Conservation (phyloP, 208 protist genomes). For the Balamuthia mandrillaris region DNA sequence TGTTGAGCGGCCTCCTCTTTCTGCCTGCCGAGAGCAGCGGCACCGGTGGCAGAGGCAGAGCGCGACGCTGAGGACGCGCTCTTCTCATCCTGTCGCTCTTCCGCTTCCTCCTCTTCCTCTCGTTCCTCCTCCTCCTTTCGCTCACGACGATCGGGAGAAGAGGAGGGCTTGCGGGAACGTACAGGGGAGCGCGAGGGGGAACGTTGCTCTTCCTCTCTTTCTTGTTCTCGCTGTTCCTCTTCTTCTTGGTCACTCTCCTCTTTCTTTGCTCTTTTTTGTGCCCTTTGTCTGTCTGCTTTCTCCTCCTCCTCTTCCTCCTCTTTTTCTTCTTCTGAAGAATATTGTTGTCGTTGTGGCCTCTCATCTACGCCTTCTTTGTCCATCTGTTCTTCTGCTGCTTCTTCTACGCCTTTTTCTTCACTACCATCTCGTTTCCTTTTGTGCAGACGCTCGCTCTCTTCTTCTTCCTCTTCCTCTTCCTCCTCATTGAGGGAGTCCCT, state of each 20-base stretch:
- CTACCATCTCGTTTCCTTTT: background rate
- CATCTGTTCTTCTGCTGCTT: background rate
- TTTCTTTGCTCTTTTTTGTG: background rate
- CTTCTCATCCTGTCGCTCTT: too few relatives aligned
- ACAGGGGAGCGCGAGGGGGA: background rate
- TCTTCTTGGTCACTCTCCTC: background rate
- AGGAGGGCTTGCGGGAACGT: too few relatives aligned
- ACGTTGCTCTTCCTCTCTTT: background rate
- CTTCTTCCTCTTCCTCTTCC: background rate
- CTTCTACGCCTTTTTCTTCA: background rate
- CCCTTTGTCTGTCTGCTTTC: background rate
- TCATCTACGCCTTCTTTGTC: background rate
- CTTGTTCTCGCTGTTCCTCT: background rate
- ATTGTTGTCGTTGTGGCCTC: background rate
- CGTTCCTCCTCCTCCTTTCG: too few relatives aligned
- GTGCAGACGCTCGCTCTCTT: background rate
- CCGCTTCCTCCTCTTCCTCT: too few relatives aligned
- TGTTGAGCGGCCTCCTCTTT: too few relatives aligned
- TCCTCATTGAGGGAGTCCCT: background rate
- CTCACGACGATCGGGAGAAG: too few relatives aligned
- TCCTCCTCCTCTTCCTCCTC: background rate
- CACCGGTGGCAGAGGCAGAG: too few relatives aligned
- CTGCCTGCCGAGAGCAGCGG: too few relatives aligned
- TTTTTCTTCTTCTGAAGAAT: background rate
- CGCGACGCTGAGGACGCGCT: too few relatives aligned